These are phyloP conservation scores for Elsinoe australis DNA, from an alignment of 2,329 filamentous ascomycete genomes.

Conservation along the genomic window DNA sequence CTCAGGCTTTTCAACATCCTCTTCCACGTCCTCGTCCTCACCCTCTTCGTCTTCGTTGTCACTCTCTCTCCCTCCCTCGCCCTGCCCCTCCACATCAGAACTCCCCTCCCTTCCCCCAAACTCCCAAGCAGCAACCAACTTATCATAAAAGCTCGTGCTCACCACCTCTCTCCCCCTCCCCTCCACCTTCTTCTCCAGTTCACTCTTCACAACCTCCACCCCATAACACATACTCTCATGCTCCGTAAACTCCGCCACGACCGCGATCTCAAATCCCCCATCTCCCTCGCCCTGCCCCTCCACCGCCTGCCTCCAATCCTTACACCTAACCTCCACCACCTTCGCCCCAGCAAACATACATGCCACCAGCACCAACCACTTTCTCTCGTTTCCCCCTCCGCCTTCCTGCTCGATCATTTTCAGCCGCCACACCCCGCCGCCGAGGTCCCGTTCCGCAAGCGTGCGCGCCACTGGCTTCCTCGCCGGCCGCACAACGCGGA, in stretches of 20 bases:
- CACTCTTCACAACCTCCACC: conserved; percentile 63
- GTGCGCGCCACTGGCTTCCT: conserved; percentile 39
- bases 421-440: conserved; percentile 81
- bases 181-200: conserved; percentile 22
- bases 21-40: no score
- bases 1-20: no score
- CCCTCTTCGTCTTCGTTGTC: not conserved
- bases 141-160: conserved; percentile 73
- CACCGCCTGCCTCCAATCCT: conserved; percentile 24
- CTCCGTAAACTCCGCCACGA: conserved; percentile 68
- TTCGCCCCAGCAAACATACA: conserved; percentile 88
- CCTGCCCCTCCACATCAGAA: not conserved
- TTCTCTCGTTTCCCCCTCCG: conserved; percentile 18
- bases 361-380: conserved; percentile 61
- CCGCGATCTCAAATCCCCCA: conserved; percentile 51
- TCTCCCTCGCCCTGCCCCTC: conserved; percentile 34
- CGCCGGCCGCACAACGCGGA: conserved; percentile 56
- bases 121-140: conserved; percentile 59
- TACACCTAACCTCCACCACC: conserved; percentile 45
- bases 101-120: conserved; percentile 18
- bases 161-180: conserved; percentile 41
- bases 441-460: conserved; percentile 58
- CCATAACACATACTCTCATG: conserved; percentile 95
- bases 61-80: not conserved
- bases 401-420: conserved; percentile 46